Conservation (phyloP, 1,284 basidiomycete genomes). For the Cryptococcus hybrid region DNA sequence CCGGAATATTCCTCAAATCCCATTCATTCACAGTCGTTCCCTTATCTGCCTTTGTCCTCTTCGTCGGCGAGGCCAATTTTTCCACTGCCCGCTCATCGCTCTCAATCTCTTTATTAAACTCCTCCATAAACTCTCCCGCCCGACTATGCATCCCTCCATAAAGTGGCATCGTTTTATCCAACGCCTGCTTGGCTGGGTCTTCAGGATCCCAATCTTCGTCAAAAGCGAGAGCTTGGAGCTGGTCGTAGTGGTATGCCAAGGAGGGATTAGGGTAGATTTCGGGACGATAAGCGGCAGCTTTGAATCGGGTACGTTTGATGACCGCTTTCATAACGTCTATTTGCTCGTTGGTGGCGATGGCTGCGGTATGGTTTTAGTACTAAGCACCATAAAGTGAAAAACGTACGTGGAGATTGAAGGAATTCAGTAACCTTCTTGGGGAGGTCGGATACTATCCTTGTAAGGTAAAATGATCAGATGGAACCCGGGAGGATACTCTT, state of each 20-base stretch:
- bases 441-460: constrained; percentile 85
- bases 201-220: constrained; percentile 77
- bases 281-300: constrained; percentile 75
- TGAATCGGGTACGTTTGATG: constrained; percentile 75
- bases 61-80: constrained; percentile 30
- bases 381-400: constrained; percentile 14
- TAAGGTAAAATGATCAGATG: constrained; percentile 89
- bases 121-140: constrained; percentile 68
- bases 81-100: constrained; percentile 59
- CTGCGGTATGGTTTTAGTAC: too few species aligned
- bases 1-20: constrained; percentile 64
- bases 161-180: constrained; percentile 75
- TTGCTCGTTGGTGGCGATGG: constrained; percentile 62
- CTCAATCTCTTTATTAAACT: constrained; percentile 70
- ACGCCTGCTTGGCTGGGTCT: constrained; percentile 56
- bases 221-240: constrained; percentile 88
- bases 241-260: constrained; percentile 81
- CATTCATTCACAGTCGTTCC: constrained; percentile 56
- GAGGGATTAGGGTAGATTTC: constrained; percentile 89
- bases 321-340: constrained; percentile 68
- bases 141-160: constrained; percentile 77
- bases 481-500: constrained; percentile 84
- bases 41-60: constrained; percentile 16
- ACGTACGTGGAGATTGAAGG: constrained; percentile 57
- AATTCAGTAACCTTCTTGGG: constrained; percentile 52